Evolutionary conservation across 2,329 filamentous ascomycete genomes (phyloP).

Genomic region (Ascochyta lentis): DNA sequence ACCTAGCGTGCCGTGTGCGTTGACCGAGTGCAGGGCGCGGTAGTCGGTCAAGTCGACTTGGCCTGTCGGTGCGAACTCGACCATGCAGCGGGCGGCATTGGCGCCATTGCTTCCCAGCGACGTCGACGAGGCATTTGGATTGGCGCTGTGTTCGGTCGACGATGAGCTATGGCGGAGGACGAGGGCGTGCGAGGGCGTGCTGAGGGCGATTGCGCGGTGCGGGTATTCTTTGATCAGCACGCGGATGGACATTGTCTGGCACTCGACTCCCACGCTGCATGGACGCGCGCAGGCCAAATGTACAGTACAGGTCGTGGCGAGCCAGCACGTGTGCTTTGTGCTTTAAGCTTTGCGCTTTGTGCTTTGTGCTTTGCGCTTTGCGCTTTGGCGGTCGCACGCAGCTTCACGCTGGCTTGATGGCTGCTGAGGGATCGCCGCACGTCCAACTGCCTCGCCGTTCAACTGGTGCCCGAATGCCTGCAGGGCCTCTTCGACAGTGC

Average conservation of each 20-base stretch:
- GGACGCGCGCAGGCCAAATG: slow-evolving; percentile 9
- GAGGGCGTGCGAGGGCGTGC: slow-evolving; percentile 78
- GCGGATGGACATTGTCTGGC: slow-evolving; percentile 61
- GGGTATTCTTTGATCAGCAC: slow-evolving; percentile 87
- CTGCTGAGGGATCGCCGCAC: slow-evolving; percentile 20
- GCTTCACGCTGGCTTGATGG: slow-evolving; percentile 24
- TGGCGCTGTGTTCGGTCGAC: slow-evolving; percentile 58
- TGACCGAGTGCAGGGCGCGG: slow-evolving; percentile 73
- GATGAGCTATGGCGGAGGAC: slow-evolving; percentile 81
- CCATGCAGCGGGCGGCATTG: slow-evolving; percentile 72
- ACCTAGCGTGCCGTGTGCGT: slow-evolving; percentile 84
- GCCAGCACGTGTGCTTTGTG: slow-evolving; percentile 38
- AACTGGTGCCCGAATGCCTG: slow-evolving; percentile 25
- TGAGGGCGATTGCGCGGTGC: slow-evolving; percentile 85
- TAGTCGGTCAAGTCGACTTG: slow-evolving; percentile 76
- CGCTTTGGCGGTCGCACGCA: slow-evolving; percentile 25
- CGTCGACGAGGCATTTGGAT: slow-evolving; percentile 62
- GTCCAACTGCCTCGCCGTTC: slow-evolving; percentile 19
- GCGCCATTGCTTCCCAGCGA: slow-evolving; percentile 53
- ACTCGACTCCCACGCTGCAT: not conserved
- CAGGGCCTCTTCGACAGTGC: slow-evolving; percentile 23
- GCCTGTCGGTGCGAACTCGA: slow-evolving; percentile 76
- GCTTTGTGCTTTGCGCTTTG: slow-evolving; percentile 34
- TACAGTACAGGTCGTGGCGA: slow-evolving; percentile 18
- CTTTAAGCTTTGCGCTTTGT: slow-evolving; percentile 15